Conservation (phyloP, 2,329 filamentous ascomycete genomes). For the Penicillium sp. region DNA sequence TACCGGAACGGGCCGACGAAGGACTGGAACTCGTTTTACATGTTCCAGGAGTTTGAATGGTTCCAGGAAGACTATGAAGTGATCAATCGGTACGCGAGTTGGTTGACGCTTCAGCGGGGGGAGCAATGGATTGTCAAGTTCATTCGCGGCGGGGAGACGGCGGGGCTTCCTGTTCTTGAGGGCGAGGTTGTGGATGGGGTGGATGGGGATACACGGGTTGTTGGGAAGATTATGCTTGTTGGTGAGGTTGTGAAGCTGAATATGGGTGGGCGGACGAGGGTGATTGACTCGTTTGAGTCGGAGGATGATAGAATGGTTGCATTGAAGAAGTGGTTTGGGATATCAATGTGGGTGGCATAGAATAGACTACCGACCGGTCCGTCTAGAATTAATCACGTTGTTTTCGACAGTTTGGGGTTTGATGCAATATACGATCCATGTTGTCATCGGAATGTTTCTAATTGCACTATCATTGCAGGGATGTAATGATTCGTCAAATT, state of each 20-base stretch:
- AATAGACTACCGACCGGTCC: too few species aligned
- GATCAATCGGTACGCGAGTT: slow-evolving; percentile 39
- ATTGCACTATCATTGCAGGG: too few species aligned
- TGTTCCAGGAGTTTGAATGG: slow-evolving; percentile 42
- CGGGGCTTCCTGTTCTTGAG: slow-evolving; percentile 8
- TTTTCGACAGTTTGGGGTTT: too few species aligned
- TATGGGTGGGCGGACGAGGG: slow-evolving; percentile 42
- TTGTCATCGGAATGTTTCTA: too few species aligned
- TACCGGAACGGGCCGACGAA: slow-evolving; percentile 35
- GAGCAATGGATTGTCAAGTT: slow-evolving; percentile 42
- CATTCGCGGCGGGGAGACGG: slow-evolving; percentile 26
- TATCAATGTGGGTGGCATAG: slow-evolving; percentile 30
- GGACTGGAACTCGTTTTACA: slow-evolving; percentile 45
- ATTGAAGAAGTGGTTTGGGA: slow-evolving; percentile 46
- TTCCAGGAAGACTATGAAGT: slow-evolving; percentile 41
- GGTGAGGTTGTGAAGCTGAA: slow-evolving; percentile 41
- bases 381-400: too few species aligned
- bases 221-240: slow-evolving; percentile 31
- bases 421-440: too few species aligned
- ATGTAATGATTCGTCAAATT: background rate
- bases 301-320: slow-evolving; percentile 46
- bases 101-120: slow-evolving; percentile 33
- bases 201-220: slow-evolving; percentile 25
- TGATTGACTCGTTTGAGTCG: slow-evolving; percentile 40
- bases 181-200: background rate